Conservation (phyloP, 306 rosid species). For the Begonia peltatifolia region DNA sequence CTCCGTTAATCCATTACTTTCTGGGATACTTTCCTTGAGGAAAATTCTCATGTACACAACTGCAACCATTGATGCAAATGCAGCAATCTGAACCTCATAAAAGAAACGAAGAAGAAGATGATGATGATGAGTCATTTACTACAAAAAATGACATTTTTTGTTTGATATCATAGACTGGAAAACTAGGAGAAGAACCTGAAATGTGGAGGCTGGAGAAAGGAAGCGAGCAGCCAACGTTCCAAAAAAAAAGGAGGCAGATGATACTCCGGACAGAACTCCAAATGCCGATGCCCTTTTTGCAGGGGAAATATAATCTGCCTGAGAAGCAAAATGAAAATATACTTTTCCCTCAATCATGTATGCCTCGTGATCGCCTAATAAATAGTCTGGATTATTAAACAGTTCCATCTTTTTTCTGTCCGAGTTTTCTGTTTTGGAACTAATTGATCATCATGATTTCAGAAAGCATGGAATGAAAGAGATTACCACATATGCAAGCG, state of each 20-base stretch:
- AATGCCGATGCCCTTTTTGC: slow-evolving; percentile 48
- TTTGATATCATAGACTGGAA: too few species aligned
- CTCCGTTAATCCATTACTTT: slow-evolving; percentile 19
- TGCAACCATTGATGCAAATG: slow-evolving; percentile 42
- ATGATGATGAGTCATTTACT: too few species aligned
- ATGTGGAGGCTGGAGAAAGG: slow-evolving; percentile 40
- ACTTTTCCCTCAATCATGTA: neutral
- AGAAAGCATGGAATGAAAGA: neutral
- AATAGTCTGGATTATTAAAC: too few species aligned
- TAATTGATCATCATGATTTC: too few species aligned
- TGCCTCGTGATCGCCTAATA: neutral
- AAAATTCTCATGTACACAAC: slow-evolving; percentile 69
- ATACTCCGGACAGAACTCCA: slow-evolving; percentile 55
- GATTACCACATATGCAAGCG: slow-evolving; percentile 78
- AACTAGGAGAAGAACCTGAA: slow-evolving; percentile 34
- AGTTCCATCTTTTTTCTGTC: too few species aligned
- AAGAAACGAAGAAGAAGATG: too few species aligned
- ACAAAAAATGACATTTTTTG: too few species aligned
- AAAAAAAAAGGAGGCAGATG: slow-evolving; percentile 48
- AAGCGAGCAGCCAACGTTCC: slow-evolving; percentile 73
- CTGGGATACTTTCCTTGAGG: slow-evolving; percentile 50
- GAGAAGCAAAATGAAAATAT: neutral
- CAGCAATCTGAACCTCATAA: slow-evolving; percentile 34
- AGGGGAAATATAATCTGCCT: slow-evolving; percentile 59
- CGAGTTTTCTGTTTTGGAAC: too few species aligned